Conservation (phyloP, 176 grass and related monocot species). For the Pharus latifolius region DNA sequence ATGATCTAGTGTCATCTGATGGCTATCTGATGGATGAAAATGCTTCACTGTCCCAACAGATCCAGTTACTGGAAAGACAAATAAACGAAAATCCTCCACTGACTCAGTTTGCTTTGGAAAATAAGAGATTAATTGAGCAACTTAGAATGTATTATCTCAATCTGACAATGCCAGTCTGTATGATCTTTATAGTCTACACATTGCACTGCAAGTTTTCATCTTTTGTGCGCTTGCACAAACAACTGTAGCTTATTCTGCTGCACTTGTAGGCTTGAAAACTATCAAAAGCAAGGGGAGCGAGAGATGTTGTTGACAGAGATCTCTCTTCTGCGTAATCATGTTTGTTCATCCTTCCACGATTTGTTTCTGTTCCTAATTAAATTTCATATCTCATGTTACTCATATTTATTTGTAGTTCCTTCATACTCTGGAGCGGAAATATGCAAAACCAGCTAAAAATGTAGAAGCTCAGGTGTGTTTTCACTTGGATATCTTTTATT, state of each 20-base stretch:
- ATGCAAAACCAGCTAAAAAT: slow-evolving; percentile 9
- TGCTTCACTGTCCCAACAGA: slow-evolving; percentile 49
- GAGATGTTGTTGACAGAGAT: slow-evolving; percentile 65
- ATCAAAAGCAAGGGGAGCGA: slow-evolving; percentile 51
- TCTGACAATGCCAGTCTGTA: not conserved
- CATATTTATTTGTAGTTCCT: slow-evolving; percentile 45
- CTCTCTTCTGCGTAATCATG: slow-evolving; percentile 68
- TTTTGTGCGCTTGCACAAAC: slow-evolving; percentile 17
- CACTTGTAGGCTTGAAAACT: slow-evolving; percentile 51
- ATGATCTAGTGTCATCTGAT: slow-evolving; percentile 43
- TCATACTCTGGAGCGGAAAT: slow-evolving; percentile 55
- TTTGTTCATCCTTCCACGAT: slow-evolving; percentile 16
- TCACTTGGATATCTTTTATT: slow-evolving; percentile 9
- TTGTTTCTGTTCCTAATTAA: not conserved
- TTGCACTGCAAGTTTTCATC: not conserved
- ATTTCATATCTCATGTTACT: slow-evolving; percentile 1
- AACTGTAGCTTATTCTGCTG: slow-evolving; percentile 10
- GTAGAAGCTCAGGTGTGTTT: slow-evolving; percentile 28
- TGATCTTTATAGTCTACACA: slow-evolving; percentile 2
- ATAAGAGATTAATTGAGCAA: slow-evolving; percentile 68
- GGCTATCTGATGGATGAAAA: slow-evolving; percentile 59
- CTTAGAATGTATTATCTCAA: slow-evolving; percentile 51
- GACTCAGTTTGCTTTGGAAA: slow-evolving; percentile 79
- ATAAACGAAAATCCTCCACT: slow-evolving; percentile 57
- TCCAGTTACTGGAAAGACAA: slow-evolving; percentile 46